Percentiles rank a stretch among this genome's conserved stretches.
phyloP scores from a whole-genome alignment of 176 grass and related monocot species.

The Pontederia crassipes region DNA sequence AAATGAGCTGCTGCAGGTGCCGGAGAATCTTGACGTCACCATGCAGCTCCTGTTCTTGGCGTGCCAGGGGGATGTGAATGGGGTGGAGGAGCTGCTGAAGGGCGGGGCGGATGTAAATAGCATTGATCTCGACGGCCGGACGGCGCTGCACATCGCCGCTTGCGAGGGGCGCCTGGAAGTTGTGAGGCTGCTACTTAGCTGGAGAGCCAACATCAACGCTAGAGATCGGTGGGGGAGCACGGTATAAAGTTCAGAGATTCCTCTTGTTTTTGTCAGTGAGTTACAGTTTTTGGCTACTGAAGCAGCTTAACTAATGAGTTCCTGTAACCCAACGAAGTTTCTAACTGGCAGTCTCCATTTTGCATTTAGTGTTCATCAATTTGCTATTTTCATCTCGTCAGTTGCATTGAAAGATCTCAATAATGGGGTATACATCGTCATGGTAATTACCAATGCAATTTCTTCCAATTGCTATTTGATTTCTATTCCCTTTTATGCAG shows the following conservation, averaged over 20 bases:
- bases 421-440: neutral
- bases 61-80: slow-evolving; percentile 53
- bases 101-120: slow-evolving; percentile 77
- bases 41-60: slow-evolving; percentile 93
- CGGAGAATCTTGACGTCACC: slow-evolving; percentile 81
- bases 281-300: neutral
- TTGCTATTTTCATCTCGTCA: neutral
- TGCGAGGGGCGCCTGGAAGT: slow-evolving; percentile 81
- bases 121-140: slow-evolving; percentile 94
- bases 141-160: slow-evolving; percentile 76
- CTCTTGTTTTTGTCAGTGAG: neutral
- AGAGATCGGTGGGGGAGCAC: slow-evolving; percentile 91
- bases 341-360: too few species aligned
- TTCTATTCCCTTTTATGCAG: slow-evolving; percentile 27
- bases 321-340: too few species aligned
- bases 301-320: too few species aligned
- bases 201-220: slow-evolving; percentile 78
- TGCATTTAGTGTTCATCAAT: neutral
- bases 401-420: neutral
- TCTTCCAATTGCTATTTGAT: neutral
- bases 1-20: slow-evolving; percentile 35
- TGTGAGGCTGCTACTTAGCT: slow-evolving; percentile 54
- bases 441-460: too few species aligned
- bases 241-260: slow-evolving; percentile 24
- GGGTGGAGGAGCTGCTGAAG: slow-evolving; percentile 68